Base-by-base conservation (phyloP, 352 stramenopile genomes). In the Phytopythium oedochilum region DNA sequence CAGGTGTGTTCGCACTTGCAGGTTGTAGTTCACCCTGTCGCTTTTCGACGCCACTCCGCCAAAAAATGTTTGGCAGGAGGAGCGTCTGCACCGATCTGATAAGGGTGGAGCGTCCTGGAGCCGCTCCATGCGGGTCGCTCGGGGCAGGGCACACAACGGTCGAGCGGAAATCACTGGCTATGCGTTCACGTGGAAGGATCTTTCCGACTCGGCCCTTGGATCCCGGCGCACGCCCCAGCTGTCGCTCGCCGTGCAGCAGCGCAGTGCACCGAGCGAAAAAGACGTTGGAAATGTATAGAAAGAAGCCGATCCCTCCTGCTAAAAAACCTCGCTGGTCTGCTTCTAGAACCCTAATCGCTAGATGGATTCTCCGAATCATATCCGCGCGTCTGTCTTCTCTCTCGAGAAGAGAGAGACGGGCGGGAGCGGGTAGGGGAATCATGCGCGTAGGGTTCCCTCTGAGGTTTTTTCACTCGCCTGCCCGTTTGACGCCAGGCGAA, bases 301-400 rank as follows among this genome's bases (percentile, higher is more conserved):
- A 20, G 14, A 32, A 32, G 12, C 3, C 17, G n/a, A 5, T 17
- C 10, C 34, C 10, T 29, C 22, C 5, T 6, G 3, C 9, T 9
- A 46, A 22, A 31, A 48, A 48, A 48, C 42, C 42, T 48, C 42
- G 42, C n/a, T n/a, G 23, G 5, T 18, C 22, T 0, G 10, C 5
- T 48, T 48, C 42, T 32, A 48, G 42, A 48, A 48, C 42, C 42
- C 42, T 28, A 31, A n/a, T n/a, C 39, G 9, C 10, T 17, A 46
- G 40, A 17, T 46, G 40, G 40, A 46, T 46, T 25, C 22, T 28
- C 39, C 20, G 20, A 45, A 45, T 45, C 42, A 48, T n/a, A n/a
- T 32, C 15, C 15, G 23, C 42, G 26, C n/a, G 40, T 46, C 40
- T 29, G 42, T 44, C 36, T 42, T 15, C 36, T 42, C 31, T n/a